phyloP scores from a whole-genome alignment of 352 stramenopile genomes.

The Phytophthora nicotianae region DNA sequence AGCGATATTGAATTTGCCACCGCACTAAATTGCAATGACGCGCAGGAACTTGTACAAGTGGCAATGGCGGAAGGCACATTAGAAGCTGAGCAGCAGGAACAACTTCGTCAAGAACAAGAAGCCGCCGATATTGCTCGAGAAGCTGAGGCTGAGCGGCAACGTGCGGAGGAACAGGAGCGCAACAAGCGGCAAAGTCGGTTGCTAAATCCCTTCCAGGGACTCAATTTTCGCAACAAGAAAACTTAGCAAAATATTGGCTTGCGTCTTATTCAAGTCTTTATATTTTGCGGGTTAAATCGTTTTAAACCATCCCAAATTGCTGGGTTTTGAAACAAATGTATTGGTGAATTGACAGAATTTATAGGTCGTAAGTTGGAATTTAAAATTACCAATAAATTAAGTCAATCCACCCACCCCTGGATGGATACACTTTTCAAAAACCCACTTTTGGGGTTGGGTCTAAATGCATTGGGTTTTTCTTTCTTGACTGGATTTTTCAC shows the following conservation, averaged over 20 bases:
- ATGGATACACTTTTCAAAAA: too few relatives aligned
- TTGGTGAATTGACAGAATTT: too few relatives aligned
- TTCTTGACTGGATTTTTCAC: not conserved
- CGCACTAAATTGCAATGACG: not conserved
- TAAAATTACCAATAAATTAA: too few relatives aligned
- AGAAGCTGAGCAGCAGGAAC: conserved; percentile 50
- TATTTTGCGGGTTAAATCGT: too few relatives aligned
- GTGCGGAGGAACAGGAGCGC: conserved; percentile 15
- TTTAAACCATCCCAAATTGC: too few relatives aligned
- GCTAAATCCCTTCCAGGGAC: conserved; percentile 23
- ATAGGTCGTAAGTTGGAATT: too few relatives aligned
- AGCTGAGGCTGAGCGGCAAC: conserved; percentile 13
- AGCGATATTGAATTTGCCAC: not conserved
- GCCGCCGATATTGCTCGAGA: not conserved
- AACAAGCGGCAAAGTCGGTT: conserved; percentile 24
- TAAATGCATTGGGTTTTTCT: not conserved
- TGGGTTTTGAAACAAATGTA: too few relatives aligned
- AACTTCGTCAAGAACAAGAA: conserved; percentile 27
- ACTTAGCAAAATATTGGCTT: conserved; percentile 8
- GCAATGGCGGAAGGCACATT: conserved; percentile 50
- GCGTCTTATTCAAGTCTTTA: too few relatives aligned
- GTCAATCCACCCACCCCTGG: too few relatives aligned
- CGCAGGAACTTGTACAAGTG: conserved; percentile 58
- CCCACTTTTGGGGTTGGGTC: not conserved
- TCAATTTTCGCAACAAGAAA: conserved; percentile 25